Percentiles rank a stretch among this genome's conserved stretches.
Conservation (phyloP, 495 filamentous ascomycete species). For the Pyrenula aspistea region DNA sequence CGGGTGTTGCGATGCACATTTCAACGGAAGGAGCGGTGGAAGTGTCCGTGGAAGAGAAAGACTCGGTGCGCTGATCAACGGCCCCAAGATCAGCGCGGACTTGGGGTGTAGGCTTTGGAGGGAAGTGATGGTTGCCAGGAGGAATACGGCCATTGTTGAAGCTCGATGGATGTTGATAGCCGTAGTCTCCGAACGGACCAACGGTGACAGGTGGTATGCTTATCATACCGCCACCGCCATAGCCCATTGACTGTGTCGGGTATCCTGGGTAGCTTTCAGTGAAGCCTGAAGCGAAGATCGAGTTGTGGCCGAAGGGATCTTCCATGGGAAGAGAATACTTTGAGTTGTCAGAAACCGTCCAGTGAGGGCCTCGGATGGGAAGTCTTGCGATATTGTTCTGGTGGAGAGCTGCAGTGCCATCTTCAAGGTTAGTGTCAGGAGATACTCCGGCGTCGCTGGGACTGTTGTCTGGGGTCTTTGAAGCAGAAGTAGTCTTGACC, state of each 20-base stretch:
- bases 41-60: not conserved
- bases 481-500: not conserved
- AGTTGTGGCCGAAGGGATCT: no score
- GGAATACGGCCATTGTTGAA: no score
- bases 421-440: not conserved
- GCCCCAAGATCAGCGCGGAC: not conserved
- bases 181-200: not conserved
- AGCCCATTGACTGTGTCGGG: not conserved
- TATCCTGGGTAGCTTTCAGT: not conserved
- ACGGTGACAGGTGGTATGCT: not conserved
- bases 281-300: no score
- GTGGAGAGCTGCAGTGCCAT: not conserved
- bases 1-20: not conserved
- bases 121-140: not conserved
- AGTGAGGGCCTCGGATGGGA: not conserved
- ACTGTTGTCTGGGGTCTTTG: not conserved
- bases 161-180: not conserved
- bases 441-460: not conserved
- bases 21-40: not conserved
- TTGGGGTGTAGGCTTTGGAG: not conserved
- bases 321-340: no score
- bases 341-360: not conserved
- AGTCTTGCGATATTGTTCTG: not conserved
- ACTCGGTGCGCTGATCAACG: not conserved
- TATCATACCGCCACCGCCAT: not conserved